These are phyloP conservation scores for Solanum dulcamara DNA, from an alignment of 257 asterid genomes.

Conservation along the genomic window DNA sequence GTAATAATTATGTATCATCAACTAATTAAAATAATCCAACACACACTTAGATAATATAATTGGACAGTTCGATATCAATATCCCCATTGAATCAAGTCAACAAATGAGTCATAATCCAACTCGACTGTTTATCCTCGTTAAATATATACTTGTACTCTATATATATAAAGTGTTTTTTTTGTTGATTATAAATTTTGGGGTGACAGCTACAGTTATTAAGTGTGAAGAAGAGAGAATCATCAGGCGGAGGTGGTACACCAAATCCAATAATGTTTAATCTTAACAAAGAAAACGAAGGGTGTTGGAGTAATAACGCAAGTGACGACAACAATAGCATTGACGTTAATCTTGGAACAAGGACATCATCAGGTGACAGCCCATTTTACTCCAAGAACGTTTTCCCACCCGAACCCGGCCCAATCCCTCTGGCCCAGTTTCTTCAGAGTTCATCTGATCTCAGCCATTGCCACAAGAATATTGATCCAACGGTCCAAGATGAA, in stretches of 20 bases:
- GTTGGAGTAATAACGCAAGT: constrained; percentile 74
- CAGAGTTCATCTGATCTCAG: constrained; percentile 25
- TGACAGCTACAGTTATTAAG: constrained; percentile 42
- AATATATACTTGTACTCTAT: too few relatives aligned
- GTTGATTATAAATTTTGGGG: not conserved
- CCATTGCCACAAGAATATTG: constrained; percentile 12
- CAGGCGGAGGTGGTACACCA: constrained; percentile 21
- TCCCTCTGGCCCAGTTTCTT: constrained; percentile 25
- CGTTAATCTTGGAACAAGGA: constrained; percentile 29
- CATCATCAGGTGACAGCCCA: constrained; percentile 3
- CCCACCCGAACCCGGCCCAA: constrained; percentile 7
- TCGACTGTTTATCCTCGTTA: not conserved
- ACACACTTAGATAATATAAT: too few relatives aligned
- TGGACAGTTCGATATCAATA: too few relatives aligned
- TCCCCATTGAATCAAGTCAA: not conserved
- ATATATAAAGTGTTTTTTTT: too few relatives aligned
- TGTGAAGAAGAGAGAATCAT: constrained; percentile 32
- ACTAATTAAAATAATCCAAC: not conserved
- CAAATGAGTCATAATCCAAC: not conserved
- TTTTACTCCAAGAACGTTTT: constrained; percentile 14
- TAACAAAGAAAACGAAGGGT: constrained; percentile 55
- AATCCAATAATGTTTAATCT: constrained; percentile 28
- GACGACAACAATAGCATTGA: constrained; percentile 51
- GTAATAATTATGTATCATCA: constrained; percentile 4
- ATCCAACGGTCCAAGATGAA: constrained; percentile 27